Evolutionary conservation across 2,329 filamentous ascomycete species (phyloP).

Genomic region (Endoconidiophora polonica): DNA sequence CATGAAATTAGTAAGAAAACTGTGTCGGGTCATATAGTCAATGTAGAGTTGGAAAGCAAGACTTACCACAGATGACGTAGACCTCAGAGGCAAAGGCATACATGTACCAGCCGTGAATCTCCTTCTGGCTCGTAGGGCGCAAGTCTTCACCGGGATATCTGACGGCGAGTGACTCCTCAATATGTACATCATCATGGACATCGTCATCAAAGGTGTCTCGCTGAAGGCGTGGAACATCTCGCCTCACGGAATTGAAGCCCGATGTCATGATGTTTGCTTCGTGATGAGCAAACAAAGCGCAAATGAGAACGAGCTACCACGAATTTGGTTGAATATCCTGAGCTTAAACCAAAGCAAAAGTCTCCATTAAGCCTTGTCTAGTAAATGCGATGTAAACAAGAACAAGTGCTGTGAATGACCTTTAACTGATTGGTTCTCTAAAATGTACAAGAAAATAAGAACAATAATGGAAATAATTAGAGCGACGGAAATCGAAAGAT

Average conservation of each 20-base stretch:
- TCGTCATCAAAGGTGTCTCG: neutral
- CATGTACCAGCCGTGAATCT: conserved; percentile 86
- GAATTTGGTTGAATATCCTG: neutral
- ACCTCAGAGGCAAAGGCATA: conserved; percentile 95
- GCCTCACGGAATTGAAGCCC: neutral
- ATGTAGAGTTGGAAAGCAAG: neutral
- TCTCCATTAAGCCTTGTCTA: no score
- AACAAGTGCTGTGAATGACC: neutral
- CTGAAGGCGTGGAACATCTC: neutral
- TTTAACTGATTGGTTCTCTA: no score
- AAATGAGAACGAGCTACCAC: neutral
- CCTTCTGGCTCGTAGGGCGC: conserved; percentile 69
- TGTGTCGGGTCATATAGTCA: neutral
- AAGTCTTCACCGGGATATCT: conserved; percentile 73
- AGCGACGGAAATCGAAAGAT: no score
- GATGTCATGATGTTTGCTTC: no score
- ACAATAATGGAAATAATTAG: no score
- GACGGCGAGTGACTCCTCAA: conserved; percentile 17
- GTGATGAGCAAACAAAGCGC: neutral
- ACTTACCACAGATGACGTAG: conserved; percentile 76
- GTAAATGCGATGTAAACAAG: neutral
- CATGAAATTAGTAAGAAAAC: conserved; percentile 5
- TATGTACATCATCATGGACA: neutral
- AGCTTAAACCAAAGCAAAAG: neutral
- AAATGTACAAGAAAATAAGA: no score